Base-by-base conservation (phyloP, 1,284 basidiomycete species). In the Mrakiaceae sp. region DNA sequence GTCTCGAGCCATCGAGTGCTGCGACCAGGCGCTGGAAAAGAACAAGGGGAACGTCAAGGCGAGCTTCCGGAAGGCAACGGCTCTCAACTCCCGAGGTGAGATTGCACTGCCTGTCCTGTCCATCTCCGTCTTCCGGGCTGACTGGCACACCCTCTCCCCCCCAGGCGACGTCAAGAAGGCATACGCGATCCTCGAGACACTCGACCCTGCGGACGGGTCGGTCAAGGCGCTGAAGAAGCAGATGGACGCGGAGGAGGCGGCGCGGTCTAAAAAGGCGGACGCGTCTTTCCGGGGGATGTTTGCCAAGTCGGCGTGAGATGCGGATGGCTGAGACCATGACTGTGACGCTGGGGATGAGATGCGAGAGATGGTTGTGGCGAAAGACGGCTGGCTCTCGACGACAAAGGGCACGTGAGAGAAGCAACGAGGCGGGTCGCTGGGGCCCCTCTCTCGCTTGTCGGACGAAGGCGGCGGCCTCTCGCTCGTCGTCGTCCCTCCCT, bases 31-130 rank as follows among this genome's bases (percentile, higher is more conserved):
- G 27, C 55, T 63, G 2, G 39, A 64, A 16, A 64, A 64, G 49
- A 60, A 64, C 47, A 46, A 39, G 16, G 58, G 53, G 5, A 64
- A 64, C 53, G 42, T 27, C 4, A 64, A 64, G 40, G 63, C 63
- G 4, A 40, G 58, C 1, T 60, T 64, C 46, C 50, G 63, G 4
- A 64, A 64, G 14, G 63, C 63, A 40, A 64, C 58, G 5, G 58
- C 58, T 16, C 58, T 64, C 42, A 64, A 64, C 51, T 43, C 12
- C 52, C 8, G 52, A 16, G 14, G 11, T 27, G n/a, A n/a, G 27
- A 27, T 53, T 27, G 52, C 27, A 27, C 27, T 27, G 27, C 27
- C 27, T 27, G 27, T 27, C 27, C 27, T 27, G 27, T 27, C 27
- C 27, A 27, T 27, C 27, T 27, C 27, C 27, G 27, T 27, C 27